phyloP scores from a whole-genome alignment of 2,329 filamentous ascomycete species.

The Davidsoniella eucalypti region DNA sequence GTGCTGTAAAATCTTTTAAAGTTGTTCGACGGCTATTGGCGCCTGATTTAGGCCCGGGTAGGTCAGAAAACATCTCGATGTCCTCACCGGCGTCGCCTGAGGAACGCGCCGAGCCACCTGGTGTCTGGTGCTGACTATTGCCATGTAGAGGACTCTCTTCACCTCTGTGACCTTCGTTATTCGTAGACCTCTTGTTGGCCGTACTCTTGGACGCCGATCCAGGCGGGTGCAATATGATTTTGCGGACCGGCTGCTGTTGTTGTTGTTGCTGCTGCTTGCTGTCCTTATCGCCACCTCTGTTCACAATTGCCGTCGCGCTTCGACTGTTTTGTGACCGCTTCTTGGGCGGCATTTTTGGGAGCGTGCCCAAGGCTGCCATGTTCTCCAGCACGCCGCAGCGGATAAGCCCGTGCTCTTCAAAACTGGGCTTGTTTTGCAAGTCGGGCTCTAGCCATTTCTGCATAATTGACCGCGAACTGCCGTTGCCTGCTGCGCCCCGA shows the following conservation, averaged over 20 bases:
- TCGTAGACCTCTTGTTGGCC: neutral
- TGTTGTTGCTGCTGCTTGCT: conserved; percentile 10
- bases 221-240: conserved; percentile 30
- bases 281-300: neutral
- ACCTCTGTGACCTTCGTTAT: conserved; percentile 3
- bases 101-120: conserved; percentile 13
- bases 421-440: conserved; percentile 49
- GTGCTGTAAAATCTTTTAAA: neutral
- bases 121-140: conserved; percentile 13
- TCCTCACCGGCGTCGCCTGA: conserved; percentile 13
- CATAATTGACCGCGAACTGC: conserved; percentile 33
- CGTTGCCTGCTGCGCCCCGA: conserved; percentile 15
- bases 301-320: neutral
- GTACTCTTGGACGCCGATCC: conserved; percentile 17
- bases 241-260: conserved; percentile 20
- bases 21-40: neutral
- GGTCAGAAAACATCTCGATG: conserved; percentile 13
- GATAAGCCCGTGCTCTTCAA: conserved; percentile 59
- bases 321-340: conserved; percentile 2
- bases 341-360: conserved; percentile 37
- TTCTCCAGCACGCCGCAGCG: conserved; percentile 62
- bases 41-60: conserved; percentile 2
- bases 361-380: conserved; percentile 66
- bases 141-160: too few species aligned
- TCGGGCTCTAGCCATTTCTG: conserved; percentile 42